Conservation (phyloP, 345 rosid species). For the Capsella bursapastoris region DNA sequence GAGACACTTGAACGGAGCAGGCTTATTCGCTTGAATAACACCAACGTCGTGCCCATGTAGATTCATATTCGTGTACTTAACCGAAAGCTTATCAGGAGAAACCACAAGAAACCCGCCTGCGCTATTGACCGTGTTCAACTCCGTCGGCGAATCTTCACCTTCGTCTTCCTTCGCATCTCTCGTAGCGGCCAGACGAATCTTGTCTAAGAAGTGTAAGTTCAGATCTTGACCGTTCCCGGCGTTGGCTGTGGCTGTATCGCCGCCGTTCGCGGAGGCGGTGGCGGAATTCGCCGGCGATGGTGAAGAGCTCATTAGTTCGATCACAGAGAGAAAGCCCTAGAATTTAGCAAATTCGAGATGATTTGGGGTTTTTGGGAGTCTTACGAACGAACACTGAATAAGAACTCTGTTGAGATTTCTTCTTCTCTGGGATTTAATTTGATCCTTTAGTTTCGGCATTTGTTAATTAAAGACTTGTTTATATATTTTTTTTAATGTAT, state of each 20-base stretch:
- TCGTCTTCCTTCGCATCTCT: constrained; percentile 53
- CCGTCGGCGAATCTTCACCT: constrained; percentile 74
- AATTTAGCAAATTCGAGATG: neutral
- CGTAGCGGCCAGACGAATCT: constrained; percentile 46
- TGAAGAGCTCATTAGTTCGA: constrained; percentile 35
- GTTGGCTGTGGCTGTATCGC: constrained; percentile 14
- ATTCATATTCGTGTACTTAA: constrained; percentile 64
- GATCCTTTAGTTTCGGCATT: neutral
- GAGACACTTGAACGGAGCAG: constrained; percentile 77
- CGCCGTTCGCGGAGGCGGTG: constrained; percentile 35
- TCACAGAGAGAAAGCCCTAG: constrained; percentile 25
- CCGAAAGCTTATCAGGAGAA: constrained; percentile 76
- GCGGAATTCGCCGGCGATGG: constrained; percentile 34
- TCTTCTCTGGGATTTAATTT: neutral
- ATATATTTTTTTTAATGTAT: too few species aligned
- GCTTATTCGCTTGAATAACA: constrained; percentile 78
- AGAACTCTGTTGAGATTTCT: neutral
- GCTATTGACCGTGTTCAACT: constrained; percentile 85
- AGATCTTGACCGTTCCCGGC: constrained; percentile 48
- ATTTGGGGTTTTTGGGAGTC: neutral
- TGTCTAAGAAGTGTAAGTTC: constrained; percentile 58
- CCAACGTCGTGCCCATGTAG: constrained; percentile 92
- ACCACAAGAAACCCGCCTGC: constrained; percentile 86
- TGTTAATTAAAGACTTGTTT: too few species aligned
- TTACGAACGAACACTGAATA: neutral